Evolutionary conservation across 441 rosid genomes (phyloP).

Genomic region (Erodium texanum): DNA sequence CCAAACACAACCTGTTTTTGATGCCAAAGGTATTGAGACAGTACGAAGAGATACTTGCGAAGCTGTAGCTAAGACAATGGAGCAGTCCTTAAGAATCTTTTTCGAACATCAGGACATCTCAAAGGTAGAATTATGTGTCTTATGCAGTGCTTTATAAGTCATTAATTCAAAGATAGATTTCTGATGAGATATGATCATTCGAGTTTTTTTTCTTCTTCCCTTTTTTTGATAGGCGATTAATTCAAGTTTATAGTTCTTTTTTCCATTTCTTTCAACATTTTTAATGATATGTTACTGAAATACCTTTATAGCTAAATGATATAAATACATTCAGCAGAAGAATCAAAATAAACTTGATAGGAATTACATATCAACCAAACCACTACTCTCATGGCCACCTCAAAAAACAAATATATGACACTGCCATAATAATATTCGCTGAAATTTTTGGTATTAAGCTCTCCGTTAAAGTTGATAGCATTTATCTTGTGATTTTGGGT

Average conservation of each 20-base stretch:
- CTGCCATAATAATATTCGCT: too few species aligned
- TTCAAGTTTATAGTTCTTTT: background rate
- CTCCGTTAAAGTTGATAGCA: background rate
- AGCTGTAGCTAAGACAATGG: constrained; percentile 86
- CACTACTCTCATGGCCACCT: background rate
- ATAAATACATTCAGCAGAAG: background rate
- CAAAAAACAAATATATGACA: too few species aligned
- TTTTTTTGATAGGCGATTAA: background rate
- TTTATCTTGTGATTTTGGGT: background rate
- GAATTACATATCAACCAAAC: background rate
- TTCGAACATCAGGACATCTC: constrained; percentile 61
- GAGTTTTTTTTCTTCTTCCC: background rate
- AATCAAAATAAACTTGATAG: background rate
- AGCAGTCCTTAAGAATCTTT: constrained; percentile 71
- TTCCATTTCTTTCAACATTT: background rate
- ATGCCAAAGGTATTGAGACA: constrained; percentile 97
- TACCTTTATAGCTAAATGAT: background rate
- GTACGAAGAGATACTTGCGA: constrained; percentile 89
- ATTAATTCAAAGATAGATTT: background rate
- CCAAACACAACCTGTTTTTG: constrained; percentile 67
- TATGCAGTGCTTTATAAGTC: constrained; percentile 2
- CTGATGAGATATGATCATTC: too few species aligned
- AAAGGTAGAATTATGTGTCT: constrained; percentile 34
- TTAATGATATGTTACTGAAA: background rate
- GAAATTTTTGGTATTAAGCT: too few species aligned